These are phyloP conservation scores for Phytopythium oedochilum DNA, from an alignment of 352 stramenopile genomes.

Conservation along the genomic window DNA sequence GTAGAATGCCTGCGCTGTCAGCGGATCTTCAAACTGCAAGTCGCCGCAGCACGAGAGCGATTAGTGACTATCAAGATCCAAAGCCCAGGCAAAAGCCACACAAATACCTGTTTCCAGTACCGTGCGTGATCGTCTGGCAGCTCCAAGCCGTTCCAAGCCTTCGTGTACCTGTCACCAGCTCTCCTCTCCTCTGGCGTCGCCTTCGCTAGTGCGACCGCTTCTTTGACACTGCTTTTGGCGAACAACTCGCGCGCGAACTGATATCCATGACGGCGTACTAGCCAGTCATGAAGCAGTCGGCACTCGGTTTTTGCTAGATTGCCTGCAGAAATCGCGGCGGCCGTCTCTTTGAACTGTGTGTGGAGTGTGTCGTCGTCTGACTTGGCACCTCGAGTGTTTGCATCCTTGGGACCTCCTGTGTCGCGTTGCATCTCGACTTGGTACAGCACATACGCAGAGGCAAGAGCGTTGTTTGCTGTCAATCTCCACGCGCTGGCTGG, in stretches of 20 bases:
- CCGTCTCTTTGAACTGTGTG: constrained; percentile 17
- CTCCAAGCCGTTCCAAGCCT: constrained; percentile 20
- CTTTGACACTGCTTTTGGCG: constrained; percentile 37
- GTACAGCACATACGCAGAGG: constrained; percentile 23
- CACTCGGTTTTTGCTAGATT: constrained; percentile 12
- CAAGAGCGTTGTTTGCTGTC: constrained; percentile 45
- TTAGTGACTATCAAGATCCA: background rate
- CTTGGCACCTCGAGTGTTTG: background rate
- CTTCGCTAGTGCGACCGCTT: constrained; percentile 16
- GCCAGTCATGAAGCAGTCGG: constrained; percentile 19
- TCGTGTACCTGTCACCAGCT: constrained; percentile 27
- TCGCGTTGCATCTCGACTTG: background rate
- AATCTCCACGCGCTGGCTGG: constrained; percentile 40
- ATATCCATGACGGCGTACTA: constrained; percentile 44
- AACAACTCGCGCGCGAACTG: constrained; percentile 43
- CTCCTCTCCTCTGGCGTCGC: constrained; percentile 28
- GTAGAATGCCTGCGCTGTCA: constrained; percentile 46
- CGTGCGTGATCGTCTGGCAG: constrained; percentile 42
- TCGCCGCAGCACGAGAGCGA: background rate
- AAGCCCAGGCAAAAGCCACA: background rate
- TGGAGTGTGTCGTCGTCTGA: background rate
- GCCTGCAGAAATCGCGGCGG: constrained; percentile 13
- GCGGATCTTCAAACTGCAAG: constrained; percentile 37
- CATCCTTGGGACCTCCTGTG: background rate
- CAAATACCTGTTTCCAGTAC: constrained; percentile 75